These are phyloP conservation scores for Eucalyptus globulus DNA, from an alignment of 345 rosid genomes.

Conservation along the genomic window DNA sequence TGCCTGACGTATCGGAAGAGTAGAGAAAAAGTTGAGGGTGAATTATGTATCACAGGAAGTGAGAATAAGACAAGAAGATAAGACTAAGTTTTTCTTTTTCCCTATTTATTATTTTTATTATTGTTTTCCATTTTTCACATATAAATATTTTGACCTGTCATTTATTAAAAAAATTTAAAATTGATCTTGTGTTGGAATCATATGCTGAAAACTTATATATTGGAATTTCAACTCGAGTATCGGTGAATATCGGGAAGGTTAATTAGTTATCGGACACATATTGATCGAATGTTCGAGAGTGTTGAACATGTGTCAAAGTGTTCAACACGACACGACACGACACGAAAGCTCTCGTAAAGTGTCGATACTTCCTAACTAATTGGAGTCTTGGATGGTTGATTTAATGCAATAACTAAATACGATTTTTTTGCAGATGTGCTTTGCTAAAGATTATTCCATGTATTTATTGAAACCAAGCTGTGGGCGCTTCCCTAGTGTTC, in stretches of 20 bases:
- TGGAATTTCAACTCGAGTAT: accelerated
- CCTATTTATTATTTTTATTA: accelerated
- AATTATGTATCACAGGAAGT: accelerated
- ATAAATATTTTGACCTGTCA: accelerated
- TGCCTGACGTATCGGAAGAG: accelerated
- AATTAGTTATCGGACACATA: accelerated
- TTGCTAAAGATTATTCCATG: neutral
- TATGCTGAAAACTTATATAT: accelerated
- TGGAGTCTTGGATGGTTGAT: neutral
- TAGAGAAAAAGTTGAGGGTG: too few relatives aligned
- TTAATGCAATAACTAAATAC: neutral
- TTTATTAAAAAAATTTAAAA: accelerated
- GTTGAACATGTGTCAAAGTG: accelerated
- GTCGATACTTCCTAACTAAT: accelerated
- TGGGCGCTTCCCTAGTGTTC: neutral
- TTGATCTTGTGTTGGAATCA: accelerated
- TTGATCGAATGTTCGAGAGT: accelerated
- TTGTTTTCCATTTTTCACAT: too few relatives aligned
- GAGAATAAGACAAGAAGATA: accelerated
- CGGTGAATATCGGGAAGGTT: too few relatives aligned
- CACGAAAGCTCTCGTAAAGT: accelerated
- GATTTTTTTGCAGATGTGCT: accelerated
- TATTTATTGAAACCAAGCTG: neutral
- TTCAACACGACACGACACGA: too few relatives aligned
- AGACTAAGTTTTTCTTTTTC: accelerated